phyloP scores from a whole-genome alignment of 192 early-diverging fungal genomes.

The Coemansia sp. region DNA sequence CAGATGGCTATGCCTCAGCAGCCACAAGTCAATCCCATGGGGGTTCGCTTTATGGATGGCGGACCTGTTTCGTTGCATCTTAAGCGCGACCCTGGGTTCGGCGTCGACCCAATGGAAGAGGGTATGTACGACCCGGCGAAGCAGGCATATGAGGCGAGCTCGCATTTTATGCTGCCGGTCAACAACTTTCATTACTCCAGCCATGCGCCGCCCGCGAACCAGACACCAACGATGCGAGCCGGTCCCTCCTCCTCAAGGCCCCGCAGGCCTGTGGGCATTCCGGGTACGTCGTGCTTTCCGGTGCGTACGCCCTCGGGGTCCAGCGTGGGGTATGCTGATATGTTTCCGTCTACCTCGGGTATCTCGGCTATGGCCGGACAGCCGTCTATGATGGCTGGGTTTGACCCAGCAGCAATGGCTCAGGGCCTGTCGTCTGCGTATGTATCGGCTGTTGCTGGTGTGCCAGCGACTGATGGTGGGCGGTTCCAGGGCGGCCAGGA shows the following conservation, averaged over 20 bases:
- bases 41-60: conserved; percentile 17
- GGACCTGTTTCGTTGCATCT: conserved; percentile 48
- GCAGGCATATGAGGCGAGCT: conserved; percentile 45
- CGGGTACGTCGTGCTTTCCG: conserved; percentile 1
- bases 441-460: conserved; percentile 32
- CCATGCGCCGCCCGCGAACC: conserved; percentile 6
- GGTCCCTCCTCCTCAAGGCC: not conserved
- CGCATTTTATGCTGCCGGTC: conserved; percentile 39
- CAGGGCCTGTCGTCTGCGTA: conserved; percentile 50
- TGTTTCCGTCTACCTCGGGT: conserved; percentile 8
- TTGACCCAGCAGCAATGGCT: conserved; percentile 39
- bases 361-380: not conserved
- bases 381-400: conserved; percentile 8
- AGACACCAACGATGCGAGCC: not conserved
- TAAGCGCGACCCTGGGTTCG: conserved; percentile 53
- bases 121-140: conserved; percentile 44
- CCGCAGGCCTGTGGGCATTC: conserved; percentile 11
- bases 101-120: conserved; percentile 28
- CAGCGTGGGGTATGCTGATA: conserved; percentile 15
- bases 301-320: conserved; percentile 38
- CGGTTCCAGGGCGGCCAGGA: not conserved
- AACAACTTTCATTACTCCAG: conserved; percentile 32
- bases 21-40: conserved; percentile 44
- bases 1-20: conserved; percentile 11
- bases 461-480: conserved; percentile 6